phyloP scores from a whole-genome alignment of 257 asterid genomes.

The Gentiana straminea region DNA sequence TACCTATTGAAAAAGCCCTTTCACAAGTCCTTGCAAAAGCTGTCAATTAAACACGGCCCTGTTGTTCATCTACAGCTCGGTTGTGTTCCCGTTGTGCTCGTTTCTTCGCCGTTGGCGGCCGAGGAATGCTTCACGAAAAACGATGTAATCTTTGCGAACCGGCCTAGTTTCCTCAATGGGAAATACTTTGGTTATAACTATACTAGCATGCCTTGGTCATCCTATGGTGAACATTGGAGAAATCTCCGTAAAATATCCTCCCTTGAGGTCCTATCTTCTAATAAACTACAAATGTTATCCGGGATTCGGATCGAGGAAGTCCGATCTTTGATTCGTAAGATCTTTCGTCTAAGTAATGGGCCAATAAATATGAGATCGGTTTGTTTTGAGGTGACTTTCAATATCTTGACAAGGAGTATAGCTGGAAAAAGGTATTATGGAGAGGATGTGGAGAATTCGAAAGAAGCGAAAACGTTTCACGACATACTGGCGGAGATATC shows the following conservation, averaged over 20 bases:
- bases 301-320: slow-evolving; percentile 36
- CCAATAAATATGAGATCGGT: slow-evolving; percentile 30
- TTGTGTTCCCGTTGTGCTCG: slow-evolving; percentile 36
- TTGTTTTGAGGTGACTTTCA: slow-evolving; percentile 32
- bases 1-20: slow-evolving; percentile 41
- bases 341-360: slow-evolving; percentile 1
- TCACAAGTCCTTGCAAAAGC: slow-evolving; percentile 27
- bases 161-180: slow-evolving; percentile 39
- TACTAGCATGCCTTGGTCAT: slow-evolving; percentile 41
- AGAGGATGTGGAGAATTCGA: slow-evolving; percentile 13
- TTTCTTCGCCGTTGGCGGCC: slow-evolving; percentile 46
- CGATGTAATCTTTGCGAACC: slow-evolving; percentile 48
- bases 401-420: slow-evolving; percentile 48
- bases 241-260: slow-evolving; percentile 49
- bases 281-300: slow-evolving; percentile 17
- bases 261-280: slow-evolving; percentile 31
- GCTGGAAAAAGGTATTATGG: slow-evolving; percentile 44
- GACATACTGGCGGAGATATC: slow-evolving; percentile 18
- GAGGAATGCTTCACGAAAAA: slow-evolving; percentile 52
- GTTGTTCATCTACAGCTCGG: slow-evolving; percentile 43
- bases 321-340: slow-evolving; percentile 16
- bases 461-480: slow-evolving; percentile 23
- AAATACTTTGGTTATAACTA: slow-evolving; percentile 42
- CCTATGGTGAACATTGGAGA: slow-evolving; percentile 66
- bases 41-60: slow-evolving; percentile 35